Evolutionary conservation across 2,329 filamentous ascomycete species (phyloP), one percentile per base, ranked within the genome.

Genomic region (Aschersonia sp.): DNA sequence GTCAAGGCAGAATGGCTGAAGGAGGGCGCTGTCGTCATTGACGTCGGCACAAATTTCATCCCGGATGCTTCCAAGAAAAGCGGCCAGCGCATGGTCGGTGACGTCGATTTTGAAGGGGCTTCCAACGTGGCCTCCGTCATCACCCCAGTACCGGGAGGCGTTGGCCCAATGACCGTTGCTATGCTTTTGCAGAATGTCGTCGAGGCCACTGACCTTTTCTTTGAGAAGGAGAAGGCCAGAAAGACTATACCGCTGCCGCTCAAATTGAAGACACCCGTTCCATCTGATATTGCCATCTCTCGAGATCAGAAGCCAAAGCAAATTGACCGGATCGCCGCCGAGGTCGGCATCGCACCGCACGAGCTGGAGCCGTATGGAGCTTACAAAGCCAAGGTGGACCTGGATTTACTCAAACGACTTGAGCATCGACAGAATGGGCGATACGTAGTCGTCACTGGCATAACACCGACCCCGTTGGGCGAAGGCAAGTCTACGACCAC

Each of bases 401-500:
- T 97, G 5, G 75, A 75, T 51, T 69, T 96, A 46, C 70, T 97
- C 49, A 82, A 90, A 63, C 81, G 92, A 52, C 76, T 98, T 6
- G 78, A 83, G 48, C 89, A 98, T 64, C 86, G 92, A 54, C 79
- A 77, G 53, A 83, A 98, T 61, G 92, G 92, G 48, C 83, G 84
- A 52, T 98, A 97, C 62, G 78, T 98, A 54, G 78, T 97, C 37
- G 85, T 98, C 22, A 90, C 88, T 48, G 92, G 92, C 53, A 97
- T 98, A 55, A 98, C 92, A 0, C 92, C 92, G 1, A 98, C 92
- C 6, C 92, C 92, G 30, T 78, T 98, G 6, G 92, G 92, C 12
- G 92, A 98, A 71, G 92, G 92, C 57, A 98, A 98, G 70, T 97
- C 92, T 9, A 98, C 92, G 2, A 98, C 92, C 1, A 98, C 92